These are phyloP conservation scores for Colletotrichum truncatum DNA, from an alignment of 2,329 filamentous ascomycete species.

Conservation along the genomic window DNA sequence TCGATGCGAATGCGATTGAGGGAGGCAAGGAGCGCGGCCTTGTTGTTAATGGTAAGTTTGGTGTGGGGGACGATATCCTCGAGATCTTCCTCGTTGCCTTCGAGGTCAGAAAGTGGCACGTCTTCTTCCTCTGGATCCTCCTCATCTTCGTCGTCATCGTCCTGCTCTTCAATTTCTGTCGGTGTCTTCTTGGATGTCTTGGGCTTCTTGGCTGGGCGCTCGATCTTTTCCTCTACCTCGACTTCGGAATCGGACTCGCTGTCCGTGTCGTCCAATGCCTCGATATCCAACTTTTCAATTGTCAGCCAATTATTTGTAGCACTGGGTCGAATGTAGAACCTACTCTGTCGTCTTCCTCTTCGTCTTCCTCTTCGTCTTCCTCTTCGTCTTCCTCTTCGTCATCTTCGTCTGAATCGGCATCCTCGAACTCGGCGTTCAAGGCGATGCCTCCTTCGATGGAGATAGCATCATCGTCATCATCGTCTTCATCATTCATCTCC, in stretches of 20 bases:
- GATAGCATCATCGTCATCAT: conserved; percentile 36
- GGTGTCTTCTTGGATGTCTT: conserved; percentile 45
- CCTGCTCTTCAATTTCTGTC: conserved; percentile 48
- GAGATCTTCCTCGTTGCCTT: conserved; percentile 79
- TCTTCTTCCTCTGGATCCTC: conserved; percentile 85
- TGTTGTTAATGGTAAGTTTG: conserved; percentile 97
- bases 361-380: conserved; percentile 37
- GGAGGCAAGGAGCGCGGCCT: conserved; percentile 81
- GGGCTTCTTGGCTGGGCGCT: conserved; percentile 56
- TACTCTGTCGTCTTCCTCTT: conserved; percentile 35
- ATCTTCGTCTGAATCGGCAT: conserved; percentile 33
- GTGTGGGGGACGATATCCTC: conserved; percentile 91
- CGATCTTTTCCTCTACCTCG: conserved; percentile 78
- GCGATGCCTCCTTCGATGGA: conserved; percentile 41
- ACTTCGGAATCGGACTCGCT: conserved; percentile 74
- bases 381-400: conserved; percentile 40
- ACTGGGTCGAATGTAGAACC: not conserved
- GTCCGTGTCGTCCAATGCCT: conserved; percentile 69
- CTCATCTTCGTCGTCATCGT: conserved; percentile 65
- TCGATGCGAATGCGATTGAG: conserved; percentile 82
- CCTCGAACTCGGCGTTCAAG: conserved; percentile 28
- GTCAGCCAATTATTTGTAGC: conserved; percentile 15
- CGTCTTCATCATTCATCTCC: conserved; percentile 40
- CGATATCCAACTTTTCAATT: conserved; percentile 56
- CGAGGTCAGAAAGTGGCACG: conserved; percentile 88